phyloP scores from a whole-genome alignment of 345 rosid species.

The Adansonia digitata region DNA sequence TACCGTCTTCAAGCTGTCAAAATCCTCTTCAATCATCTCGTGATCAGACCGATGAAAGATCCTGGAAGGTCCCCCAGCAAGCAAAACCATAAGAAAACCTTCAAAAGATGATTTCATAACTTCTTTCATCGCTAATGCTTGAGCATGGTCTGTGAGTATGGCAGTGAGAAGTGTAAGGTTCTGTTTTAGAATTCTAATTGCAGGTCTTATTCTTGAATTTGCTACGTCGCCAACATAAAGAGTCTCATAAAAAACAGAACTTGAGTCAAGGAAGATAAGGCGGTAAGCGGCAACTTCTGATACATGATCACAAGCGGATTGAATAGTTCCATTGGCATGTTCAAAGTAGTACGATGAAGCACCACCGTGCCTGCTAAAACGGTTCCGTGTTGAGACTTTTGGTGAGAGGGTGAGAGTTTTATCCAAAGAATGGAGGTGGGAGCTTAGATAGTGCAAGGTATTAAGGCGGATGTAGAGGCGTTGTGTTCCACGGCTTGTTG shows the following conservation, averaged over 20 bases:
- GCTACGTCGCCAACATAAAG: constrained; percentile 64
- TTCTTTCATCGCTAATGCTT: constrained; percentile 64
- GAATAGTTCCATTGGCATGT: constrained; percentile 44
- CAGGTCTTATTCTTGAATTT: constrained; percentile 53
- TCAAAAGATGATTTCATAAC: constrained; percentile 79
- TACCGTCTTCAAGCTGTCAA: constrained; percentile 54
- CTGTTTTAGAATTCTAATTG: constrained; percentile 63
- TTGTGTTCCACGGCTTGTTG: constrained; percentile 92
- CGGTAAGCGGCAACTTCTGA: constrained; percentile 92
- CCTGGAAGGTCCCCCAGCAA: constrained; percentile 65
- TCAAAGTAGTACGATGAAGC: constrained; percentile 56
- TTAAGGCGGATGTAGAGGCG: constrained; percentile 85
- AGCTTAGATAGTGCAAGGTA: constrained; percentile 67
- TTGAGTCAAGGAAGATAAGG: constrained; percentile 72
- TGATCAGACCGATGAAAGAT: constrained; percentile 58
- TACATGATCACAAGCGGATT: constrained; percentile 67
- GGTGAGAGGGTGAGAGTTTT: constrained; percentile 72
- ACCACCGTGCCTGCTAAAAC: constrained; percentile 28
- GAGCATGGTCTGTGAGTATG: constrained; percentile 71
- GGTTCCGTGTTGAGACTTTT: constrained; percentile 36
- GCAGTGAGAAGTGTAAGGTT: constrained; percentile 64
- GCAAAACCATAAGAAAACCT: constrained; percentile 68
- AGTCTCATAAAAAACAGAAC: constrained; percentile 60
- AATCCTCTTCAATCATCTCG: constrained; percentile 57
- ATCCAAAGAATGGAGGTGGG: constrained; percentile 75